phyloP scores from a whole-genome alignment of 2,329 filamentous ascomycete species.

The Colletotrichum echinochloae region DNA sequence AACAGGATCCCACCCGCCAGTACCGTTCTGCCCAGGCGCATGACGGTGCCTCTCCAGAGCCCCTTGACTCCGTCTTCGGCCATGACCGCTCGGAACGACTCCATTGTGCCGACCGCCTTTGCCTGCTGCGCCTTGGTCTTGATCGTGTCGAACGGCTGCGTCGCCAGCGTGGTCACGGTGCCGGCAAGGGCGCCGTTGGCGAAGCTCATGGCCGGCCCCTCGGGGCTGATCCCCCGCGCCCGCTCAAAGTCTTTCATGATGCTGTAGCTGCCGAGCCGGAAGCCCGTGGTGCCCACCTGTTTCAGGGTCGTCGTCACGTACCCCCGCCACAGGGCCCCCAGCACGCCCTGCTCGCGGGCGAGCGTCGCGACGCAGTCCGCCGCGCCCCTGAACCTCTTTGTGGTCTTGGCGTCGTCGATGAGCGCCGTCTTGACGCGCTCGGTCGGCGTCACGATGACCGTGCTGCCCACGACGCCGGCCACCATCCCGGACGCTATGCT shows the following conservation, averaged over 20 bases:
- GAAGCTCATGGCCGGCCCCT: slow-evolving; percentile 25
- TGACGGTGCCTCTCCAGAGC: slow-evolving; percentile 28
- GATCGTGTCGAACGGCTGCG: slow-evolving; percentile 32
- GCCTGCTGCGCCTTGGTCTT: slow-evolving; percentile 32
- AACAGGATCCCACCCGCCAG: slow-evolving; percentile 32
- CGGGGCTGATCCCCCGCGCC: not conserved
- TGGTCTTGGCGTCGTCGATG: slow-evolving; percentile 31
- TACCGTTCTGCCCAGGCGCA: slow-evolving; percentile 25
- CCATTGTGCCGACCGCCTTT: slow-evolving; percentile 24
- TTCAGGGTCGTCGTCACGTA: slow-evolving; percentile 31
- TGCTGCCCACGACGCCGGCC: slow-evolving; percentile 19
- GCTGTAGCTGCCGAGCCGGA: slow-evolving; percentile 30
- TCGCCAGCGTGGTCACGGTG: slow-evolving; percentile 24
- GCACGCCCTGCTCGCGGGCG: slow-evolving; percentile 9
- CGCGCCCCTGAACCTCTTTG: slow-evolving; percentile 13
- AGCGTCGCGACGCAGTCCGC: slow-evolving; percentile 15
- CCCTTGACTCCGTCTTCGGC: slow-evolving; percentile 28
- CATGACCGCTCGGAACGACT: slow-evolving; percentile 18
- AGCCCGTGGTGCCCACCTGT: slow-evolving; percentile 31
- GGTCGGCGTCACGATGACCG: slow-evolving; percentile 28
- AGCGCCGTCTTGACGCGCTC: slow-evolving; percentile 32
- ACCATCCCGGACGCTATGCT: slow-evolving; percentile 31
- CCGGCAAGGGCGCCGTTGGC: slow-evolving; percentile 30
- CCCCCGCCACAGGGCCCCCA: slow-evolving; percentile 20
- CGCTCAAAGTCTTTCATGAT: slow-evolving; percentile 36